These are phyloP conservation scores for Maudiozyma humilis DNA, from an alignment of 1,139 yeast species.

Conservation along the genomic window DNA sequence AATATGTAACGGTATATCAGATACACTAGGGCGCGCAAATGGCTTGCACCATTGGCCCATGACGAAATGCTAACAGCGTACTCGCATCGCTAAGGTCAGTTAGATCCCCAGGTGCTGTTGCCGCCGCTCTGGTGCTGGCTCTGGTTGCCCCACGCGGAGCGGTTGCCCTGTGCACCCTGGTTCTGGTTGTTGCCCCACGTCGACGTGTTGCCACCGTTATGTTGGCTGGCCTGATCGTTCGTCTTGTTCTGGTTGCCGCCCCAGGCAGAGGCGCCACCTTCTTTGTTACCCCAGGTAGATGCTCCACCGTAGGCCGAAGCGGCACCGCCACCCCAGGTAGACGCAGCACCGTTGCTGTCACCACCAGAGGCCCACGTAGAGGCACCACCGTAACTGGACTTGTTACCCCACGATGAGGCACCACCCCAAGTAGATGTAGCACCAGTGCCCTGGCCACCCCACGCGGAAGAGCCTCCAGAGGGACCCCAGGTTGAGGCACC, in stretches of 20 bases:
- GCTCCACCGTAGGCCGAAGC: slow-evolving; percentile 30
- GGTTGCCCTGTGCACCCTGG: slow-evolving; percentile 32
- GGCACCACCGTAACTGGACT: slow-evolving; percentile 32
- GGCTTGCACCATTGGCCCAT: not conserved
- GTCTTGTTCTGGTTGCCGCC: slow-evolving; percentile 27
- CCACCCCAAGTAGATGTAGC: slow-evolving; percentile 36
- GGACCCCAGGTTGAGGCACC: slow-evolving; percentile 38
- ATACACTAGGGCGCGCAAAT: not conserved
- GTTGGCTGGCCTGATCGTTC: not conserved
- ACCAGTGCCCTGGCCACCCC: slow-evolving; percentile 34
- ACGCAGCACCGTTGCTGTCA: slow-evolving; percentile 27
- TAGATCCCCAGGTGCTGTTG: slow-evolving; percentile 27
- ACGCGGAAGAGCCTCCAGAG: slow-evolving; percentile 34
- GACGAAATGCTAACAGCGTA: too few relatives aligned
- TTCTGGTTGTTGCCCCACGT: slow-evolving; percentile 33
- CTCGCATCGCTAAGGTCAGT: too few relatives aligned
- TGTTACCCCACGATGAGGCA: slow-evolving; percentile 40
- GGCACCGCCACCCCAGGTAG: slow-evolving; percentile 32
- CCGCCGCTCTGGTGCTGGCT: slow-evolving; percentile 27
- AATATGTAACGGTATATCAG: too few relatives aligned
- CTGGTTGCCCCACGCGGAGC: slow-evolving; percentile 37
- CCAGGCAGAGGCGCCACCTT: slow-evolving; percentile 38
- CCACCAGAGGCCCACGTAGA: slow-evolving; percentile 32
- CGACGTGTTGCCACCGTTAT: slow-evolving; percentile 33
- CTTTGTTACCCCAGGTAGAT: slow-evolving; percentile 29